Evolutionary conservation across 306 rosid genomes (phyloP).

Genomic region (Ziziphus jujuba): DNA sequence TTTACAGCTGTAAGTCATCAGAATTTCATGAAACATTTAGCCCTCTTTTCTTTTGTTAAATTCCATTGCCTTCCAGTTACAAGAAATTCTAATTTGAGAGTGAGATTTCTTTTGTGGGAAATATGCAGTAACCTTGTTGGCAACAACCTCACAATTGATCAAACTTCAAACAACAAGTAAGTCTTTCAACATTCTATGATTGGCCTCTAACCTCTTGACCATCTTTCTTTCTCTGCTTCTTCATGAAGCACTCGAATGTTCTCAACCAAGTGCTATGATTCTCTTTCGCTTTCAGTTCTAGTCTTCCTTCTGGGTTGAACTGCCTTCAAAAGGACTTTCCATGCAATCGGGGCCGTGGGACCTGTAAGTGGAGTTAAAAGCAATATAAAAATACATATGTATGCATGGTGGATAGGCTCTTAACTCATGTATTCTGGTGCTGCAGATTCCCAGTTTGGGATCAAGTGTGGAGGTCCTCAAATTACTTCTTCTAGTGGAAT

Average conservation of each 20-base stretch:
- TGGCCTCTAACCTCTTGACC: not conserved
- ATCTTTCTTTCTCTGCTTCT: not conserved
- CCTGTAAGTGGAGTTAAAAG: slow-evolving; percentile 52
- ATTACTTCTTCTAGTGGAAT: slow-evolving; percentile 35
- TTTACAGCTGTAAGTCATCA: slow-evolving; percentile 54
- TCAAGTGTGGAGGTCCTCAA: slow-evolving; percentile 69
- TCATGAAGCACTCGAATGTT: not conserved
- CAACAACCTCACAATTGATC: slow-evolving; percentile 60
- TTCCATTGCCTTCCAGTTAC: not conserved
- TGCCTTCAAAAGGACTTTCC: slow-evolving; percentile 74
- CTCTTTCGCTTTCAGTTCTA: slow-evolving; percentile 42
- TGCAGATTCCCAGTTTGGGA: slow-evolving; percentile 60
- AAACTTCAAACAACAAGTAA: slow-evolving; percentile 56
- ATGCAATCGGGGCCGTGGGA: slow-evolving; percentile 51
- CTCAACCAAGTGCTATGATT: not conserved
- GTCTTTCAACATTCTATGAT: slow-evolving; percentile 2
- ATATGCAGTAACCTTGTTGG: slow-evolving; percentile 69
- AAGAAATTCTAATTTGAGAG: not conserved
- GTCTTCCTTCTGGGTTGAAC: slow-evolving; percentile 55
- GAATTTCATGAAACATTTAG: not conserved
- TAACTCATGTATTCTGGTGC: not conserved
- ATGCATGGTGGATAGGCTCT: not conserved
- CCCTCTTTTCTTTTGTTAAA: not conserved
- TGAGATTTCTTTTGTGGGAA: no score
- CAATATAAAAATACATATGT: not conserved